Evolutionary conservation across 768 basidiomycete genomes (phyloP).

Genomic region (Naematelia aurantialba): DNA sequence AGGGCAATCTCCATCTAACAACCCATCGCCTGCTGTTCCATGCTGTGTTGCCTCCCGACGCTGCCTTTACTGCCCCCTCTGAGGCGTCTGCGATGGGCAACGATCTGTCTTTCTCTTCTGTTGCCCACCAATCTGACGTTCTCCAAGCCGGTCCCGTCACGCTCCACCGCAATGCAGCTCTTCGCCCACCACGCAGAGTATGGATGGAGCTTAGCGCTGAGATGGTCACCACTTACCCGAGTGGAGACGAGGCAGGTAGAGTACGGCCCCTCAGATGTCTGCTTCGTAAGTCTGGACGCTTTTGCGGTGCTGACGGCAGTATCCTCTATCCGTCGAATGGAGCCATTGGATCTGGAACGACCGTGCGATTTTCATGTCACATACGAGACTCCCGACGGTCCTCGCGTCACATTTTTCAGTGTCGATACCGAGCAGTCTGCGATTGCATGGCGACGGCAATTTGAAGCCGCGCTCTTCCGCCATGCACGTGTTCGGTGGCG

Average conservation of each 20-base stretch:
- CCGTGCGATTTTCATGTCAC: conserved; percentile 54
- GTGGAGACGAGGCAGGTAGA: conserved; percentile 58
- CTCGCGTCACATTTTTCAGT: conserved; percentile 52
- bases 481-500: conserved; percentile 32
- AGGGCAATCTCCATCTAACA: conserved; percentile 64
- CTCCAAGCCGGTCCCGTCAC: conserved; percentile 58
- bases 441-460: conserved; percentile 40
- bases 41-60: conserved; percentile 58
- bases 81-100: conserved; percentile 7
- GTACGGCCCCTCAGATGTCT: conserved; percentile 59
- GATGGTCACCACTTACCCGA: conserved; percentile 60
- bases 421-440: conserved; percentile 58
- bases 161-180: conserved; percentile 47
- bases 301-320: conserved; percentile 50
- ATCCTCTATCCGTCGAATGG: conserved; percentile 54
- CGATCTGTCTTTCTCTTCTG: conserved; percentile 45
- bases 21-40: conserved; percentile 66
- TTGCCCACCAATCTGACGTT: conserved; percentile 41
- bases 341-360: conserved; percentile 54
- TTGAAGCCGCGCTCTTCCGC: conserved; percentile 44
- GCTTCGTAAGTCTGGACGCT: conserved; percentile 52
- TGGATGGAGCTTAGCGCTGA: conserved; percentile 65
- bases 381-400: conserved; percentile 47
- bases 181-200: conserved; percentile 53
- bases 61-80: conserved; percentile 26